Base-by-base conservation (phyloP, 192 early-diverging fungal genomes). In the Thoreauomyces humboldtii region DNA sequence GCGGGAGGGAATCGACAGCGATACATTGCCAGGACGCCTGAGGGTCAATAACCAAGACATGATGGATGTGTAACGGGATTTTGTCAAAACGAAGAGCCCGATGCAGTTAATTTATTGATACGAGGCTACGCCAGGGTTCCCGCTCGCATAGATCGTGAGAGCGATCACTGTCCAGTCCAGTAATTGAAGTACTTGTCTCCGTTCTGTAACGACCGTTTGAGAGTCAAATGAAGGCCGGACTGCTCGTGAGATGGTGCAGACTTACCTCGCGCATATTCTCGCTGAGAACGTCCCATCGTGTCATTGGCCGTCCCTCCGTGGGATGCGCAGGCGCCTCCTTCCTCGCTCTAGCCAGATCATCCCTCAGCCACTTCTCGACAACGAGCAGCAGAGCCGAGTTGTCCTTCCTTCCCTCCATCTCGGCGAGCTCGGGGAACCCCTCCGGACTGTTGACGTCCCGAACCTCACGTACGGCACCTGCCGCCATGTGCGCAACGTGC, bases 401-500 rank as follows among this genome's bases (percentile, higher is more conserved):
- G 24, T 35, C 43, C n/a, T n/a, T 31, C 19, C 14, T 12, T 4
- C 15, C 38, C 31, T 70, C n/a, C 1, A 32, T 47, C 56, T 77
- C 77, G 5, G 84, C 78, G 15, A 87, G 65, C 70, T 88, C 85
- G 0, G 80, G 75, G 58, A 86, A 86, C 4, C 76, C 57, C 1
- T 52, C 61, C 2, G 72, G 43, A 4, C 41, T 69, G 19, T 27
- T 32, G 14, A 87, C 56, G 63, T 73, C 61, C 27, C 83, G 31
- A 19, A 84, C 51, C 7, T 75, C 61, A n/a, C 77, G 58, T 14
- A 82, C 71, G 1, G 57, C 53, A 6, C 88, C 87, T 34, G 87
- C 75, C 5, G 66, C 55, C 12, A 91, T 86, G 70, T 89, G 88
- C 41, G 82, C 81, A 4, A 91, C 73, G 57, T 91, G 89, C 25